Evolutionary conservation across 768 basidiomycete genomes (phyloP), one percentile per base, ranked within the genome.

Genomic region (Rhizopogon sp.): DNA sequence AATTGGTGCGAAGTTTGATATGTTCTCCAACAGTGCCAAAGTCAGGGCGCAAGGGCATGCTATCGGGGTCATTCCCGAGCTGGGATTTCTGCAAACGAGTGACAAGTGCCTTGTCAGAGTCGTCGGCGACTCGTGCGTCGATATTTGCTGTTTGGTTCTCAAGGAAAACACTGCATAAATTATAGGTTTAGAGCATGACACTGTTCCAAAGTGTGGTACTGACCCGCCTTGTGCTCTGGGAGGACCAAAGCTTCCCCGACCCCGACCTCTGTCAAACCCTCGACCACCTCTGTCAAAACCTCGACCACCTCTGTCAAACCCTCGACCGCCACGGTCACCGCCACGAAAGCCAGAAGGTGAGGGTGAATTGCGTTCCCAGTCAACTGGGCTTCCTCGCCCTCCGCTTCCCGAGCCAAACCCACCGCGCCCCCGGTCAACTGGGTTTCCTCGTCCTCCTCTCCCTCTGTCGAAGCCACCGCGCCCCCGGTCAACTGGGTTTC

Each of bases 1-100:
- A 81, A 52, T 81, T 81, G 2, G 80, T 66, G 20, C 80, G 77
- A 40, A 83, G 70, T 53, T 74, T 78, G 66, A 82, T 74, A 41
- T 65, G 58, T 14, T 20, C 69, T 25, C 80, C 80, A 3, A 59
- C 62, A 0, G 68, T 74, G 35, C 80, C 80, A 61, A 73, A 81
- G 52, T 70, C 74, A 17, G 79, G 79, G 29, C 80, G 77, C n/a
- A 67, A 58, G 28, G 81, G 81, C 57, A 79, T 72, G 29, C 70
- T 66, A 40, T 61, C 58, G 1, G 54, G 28, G 14, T 58, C 63
- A 28, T 64, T 58, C 13, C 57, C 52, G 13, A 70, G 43, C 17
- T 58, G 64, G 33, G 69, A 50, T 7, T 59, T 61, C 10, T 61
- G 70, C 43, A 73, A 72, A 31, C 62, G 62, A 50, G 66, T 62